Evolutionary conservation across 257 asterid genomes (phyloP).

Genomic region (Euphrasia confusa): DNA sequence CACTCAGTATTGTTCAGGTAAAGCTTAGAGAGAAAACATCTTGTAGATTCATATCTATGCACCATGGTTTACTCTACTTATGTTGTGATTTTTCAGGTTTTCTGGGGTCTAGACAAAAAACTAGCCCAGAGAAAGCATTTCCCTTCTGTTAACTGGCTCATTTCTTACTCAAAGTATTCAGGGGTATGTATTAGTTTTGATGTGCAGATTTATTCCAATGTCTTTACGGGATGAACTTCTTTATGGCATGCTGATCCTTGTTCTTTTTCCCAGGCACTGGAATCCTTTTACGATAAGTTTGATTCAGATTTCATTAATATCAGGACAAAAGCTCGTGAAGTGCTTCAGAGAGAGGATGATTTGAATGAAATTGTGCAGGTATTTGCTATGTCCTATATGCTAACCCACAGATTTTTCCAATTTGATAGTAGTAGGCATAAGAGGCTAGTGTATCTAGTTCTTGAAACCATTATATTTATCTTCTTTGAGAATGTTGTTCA

Average conservation of each 20-base stretch:
- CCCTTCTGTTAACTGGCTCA: conserved; percentile 99
- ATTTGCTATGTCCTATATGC: conserved; percentile 7
- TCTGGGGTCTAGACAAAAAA: conserved; percentile 99
- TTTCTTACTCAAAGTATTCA: conserved; percentile 94
- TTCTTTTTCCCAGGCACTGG: conserved; percentile 64
- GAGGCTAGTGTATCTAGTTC: conserved; percentile 1
- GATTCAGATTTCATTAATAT: conserved; percentile 92
- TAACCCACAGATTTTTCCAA: neutral
- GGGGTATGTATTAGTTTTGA: conserved; percentile 46
- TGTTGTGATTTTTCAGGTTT: conserved; percentile 54
- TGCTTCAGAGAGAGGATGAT: conserved; percentile 98
- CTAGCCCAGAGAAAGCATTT: conserved; percentile 97
- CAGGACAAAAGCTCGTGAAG: conserved; percentile 99
- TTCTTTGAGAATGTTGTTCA: neutral
- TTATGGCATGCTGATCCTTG: conserved; percentile 19
- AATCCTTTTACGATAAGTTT: conserved; percentile 91
- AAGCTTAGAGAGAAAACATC: conserved; percentile 1
- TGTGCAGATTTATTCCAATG: neutral
- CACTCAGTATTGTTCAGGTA: conserved; percentile 98
- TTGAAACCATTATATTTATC: neutral
- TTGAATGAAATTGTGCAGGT: conserved; percentile 69
- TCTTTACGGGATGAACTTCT: conserved; percentile 2
- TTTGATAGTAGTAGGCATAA: neutral
- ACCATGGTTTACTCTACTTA: conserved; percentile 21
- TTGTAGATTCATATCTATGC: conserved; percentile 18